phyloP scores from a whole-genome alignment of 768 basidiomycete species.

The Tulasnella sp. region DNA sequence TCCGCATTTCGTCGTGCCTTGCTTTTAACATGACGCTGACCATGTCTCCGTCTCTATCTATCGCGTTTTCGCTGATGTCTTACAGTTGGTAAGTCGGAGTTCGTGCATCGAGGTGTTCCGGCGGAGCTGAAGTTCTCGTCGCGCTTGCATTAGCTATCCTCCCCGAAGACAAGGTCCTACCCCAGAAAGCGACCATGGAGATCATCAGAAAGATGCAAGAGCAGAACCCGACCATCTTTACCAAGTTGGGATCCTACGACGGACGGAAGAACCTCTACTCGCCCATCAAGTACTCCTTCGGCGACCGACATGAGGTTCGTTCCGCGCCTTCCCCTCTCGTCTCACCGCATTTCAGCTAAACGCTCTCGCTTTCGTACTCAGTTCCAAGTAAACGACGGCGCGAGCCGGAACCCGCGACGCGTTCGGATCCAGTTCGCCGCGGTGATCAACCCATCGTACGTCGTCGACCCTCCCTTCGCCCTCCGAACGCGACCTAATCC shows the following conservation, averaged over 20 bases:
- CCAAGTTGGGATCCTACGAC: slow-evolving; percentile 63
- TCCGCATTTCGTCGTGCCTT: too few relatives aligned
- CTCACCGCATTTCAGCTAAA: not conserved
- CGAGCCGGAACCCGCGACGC: slow-evolving; percentile 33
- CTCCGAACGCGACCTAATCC: not conserved
- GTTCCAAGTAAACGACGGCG: slow-evolving; percentile 42
- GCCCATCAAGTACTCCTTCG: slow-evolving; percentile 47
- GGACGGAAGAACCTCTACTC: slow-evolving; percentile 70
- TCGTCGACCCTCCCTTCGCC: not conserved
- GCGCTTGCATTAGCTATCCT: slow-evolving; percentile 40
- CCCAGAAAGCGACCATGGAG: slow-evolving; percentile 57
- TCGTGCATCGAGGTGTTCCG: slow-evolving; percentile 7
- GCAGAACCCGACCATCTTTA: slow-evolving; percentile 50
- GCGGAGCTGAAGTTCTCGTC: not conserved
- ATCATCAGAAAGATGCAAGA: slow-evolving; percentile 52
- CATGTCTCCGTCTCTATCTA: too few relatives aligned
- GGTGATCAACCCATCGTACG: slow-evolving; percentile 45
- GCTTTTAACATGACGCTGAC: too few relatives aligned
- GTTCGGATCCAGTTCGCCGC: slow-evolving; percentile 49
- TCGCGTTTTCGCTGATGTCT: too few relatives aligned
- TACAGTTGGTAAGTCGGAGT: slow-evolving; percentile 46
- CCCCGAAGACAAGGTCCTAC: slow-evolving; percentile 57
- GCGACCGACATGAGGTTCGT: slow-evolving; percentile 33
- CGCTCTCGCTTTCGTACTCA: slow-evolving; percentile 21
- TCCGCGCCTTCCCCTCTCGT: not conserved